Base-by-base conservation (phyloP, 495 filamentous ascomycete species). In the Penicillium desertorum region DNA sequence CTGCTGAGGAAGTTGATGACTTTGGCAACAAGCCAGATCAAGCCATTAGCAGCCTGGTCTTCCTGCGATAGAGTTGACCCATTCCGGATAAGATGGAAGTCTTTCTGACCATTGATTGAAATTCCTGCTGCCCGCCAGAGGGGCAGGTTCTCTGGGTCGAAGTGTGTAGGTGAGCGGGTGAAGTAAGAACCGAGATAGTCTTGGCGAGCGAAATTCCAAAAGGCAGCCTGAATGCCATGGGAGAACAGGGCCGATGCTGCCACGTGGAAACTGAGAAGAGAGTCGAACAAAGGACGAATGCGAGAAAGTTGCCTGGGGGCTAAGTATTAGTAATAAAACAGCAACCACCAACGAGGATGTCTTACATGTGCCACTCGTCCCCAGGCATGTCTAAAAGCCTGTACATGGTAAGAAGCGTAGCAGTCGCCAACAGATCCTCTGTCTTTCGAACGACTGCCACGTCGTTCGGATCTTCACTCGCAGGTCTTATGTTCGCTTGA, bases 201-300 rank as follows among this genome's bases (percentile, higher is more conserved):
- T 47, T 71, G 65, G 4, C 73, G 70, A 23, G 69, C 70, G 47
- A 78, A 65, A 45, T 74, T 74, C 74, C 76, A 78, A 49, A 78
- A 77, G 1, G 66, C 70, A 11, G 74, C 71, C 11, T 62, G 62
- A 1, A 69, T 51, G 5, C 73, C 76, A 27, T 71, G 70, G 14
- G 68, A 61, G 34, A 77, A 72, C 5, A 20, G 17, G 5, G 57
- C 19, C 8, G 60, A 44, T 7, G 48, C 19, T 17, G 20, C 32
- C 19, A 49, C 22, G 39, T 65, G 29, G 39, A 64, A 8, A 27
- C 51, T 25, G 6, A 70, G 34, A n/a, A 77, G 56, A 43, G 58
- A 56, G 1, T 73, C 65, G 39, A 74, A 77, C 4, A 77, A 46
- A 9, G 61, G 49, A 7, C 57, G 48, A 19, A 73, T 68, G 2